Percentiles rank a stretch among this genome's conserved stretches.
phyloP scores from a whole-genome alignment of 2,329 filamentous ascomycete species.

The Endoconidiophora polonica region DNA sequence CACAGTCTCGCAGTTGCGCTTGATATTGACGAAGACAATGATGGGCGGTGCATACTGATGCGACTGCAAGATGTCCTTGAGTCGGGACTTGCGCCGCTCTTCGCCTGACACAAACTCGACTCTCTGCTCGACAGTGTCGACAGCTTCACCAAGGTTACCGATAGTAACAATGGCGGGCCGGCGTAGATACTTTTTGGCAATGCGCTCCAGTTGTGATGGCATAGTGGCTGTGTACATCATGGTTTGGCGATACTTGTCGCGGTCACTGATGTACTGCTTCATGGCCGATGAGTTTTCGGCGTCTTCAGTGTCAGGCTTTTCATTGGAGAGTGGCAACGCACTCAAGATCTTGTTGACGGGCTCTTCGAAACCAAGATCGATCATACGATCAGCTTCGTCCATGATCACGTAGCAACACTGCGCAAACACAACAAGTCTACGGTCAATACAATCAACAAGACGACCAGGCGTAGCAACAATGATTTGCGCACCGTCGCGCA shows the following conservation, averaged over 20 bases:
- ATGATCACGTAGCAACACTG: constrained; percentile 98
- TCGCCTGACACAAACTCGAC: constrained; percentile 84
- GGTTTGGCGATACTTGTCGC: constrained; percentile 78
- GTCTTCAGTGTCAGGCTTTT: constrained; percentile 86
- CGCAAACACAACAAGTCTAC: constrained; percentile 75
- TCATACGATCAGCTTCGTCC: constrained; percentile 99
- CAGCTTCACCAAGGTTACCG: constrained; percentile 84
- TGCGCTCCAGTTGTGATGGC: constrained; percentile 80
- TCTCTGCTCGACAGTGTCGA: constrained; percentile 93
- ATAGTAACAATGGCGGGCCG: constrained; percentile 89
- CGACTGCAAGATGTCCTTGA: constrained; percentile 74
- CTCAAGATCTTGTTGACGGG: constrained; percentile 95
- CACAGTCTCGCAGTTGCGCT: constrained; percentile 92
- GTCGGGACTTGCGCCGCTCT: constrained; percentile 89
- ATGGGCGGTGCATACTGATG: constrained; percentile 74
- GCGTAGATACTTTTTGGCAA: constrained; percentile 91
- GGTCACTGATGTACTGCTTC: constrained; percentile 58
- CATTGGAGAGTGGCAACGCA: constrained; percentile 77
- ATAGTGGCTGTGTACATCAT: constrained; percentile 99
- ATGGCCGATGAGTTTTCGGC: constrained; percentile 79
- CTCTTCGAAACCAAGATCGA: constrained; percentile 95
- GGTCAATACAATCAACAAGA: constrained; percentile 91
- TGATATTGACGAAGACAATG: constrained; percentile 99
- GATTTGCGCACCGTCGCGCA: constrained; percentile 88
- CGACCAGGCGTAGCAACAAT: constrained; percentile 97